Evolutionary conservation across 495 filamentous ascomycete species (phyloP).

Genomic region (Podospora pseudopauciseta): DNA sequence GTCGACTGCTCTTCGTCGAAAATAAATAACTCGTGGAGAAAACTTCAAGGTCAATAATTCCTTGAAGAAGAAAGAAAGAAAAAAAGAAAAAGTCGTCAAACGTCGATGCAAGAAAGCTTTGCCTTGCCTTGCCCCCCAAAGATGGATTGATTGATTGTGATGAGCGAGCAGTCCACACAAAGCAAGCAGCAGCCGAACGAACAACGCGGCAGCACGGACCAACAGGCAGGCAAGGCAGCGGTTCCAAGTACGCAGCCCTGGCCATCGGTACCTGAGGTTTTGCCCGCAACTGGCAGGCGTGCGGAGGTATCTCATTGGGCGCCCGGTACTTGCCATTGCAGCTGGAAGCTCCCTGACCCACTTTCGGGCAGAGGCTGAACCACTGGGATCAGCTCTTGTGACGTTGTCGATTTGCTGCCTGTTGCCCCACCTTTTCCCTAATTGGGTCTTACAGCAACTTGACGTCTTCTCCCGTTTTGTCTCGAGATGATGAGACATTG

Average conservation of each 20-base stretch:
- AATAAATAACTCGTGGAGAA: neutral
- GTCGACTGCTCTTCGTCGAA: neutral
- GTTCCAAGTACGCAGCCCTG: conserved; percentile 17
- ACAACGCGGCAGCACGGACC: conserved; percentile 20
- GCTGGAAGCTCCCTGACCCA: conserved; percentile 14
- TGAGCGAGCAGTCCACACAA: neutral
- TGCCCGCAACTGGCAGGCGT: neutral
- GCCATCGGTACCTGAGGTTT: conserved; percentile 8
- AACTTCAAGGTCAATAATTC: neutral
- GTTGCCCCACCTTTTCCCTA: conserved; percentile 12
- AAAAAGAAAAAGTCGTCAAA: neutral
- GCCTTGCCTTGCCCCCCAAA: too few relatives aligned
- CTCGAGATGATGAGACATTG: neutral
- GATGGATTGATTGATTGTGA: neutral
- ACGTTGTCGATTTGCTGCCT: conserved; percentile 40
- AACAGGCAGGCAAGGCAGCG: conserved; percentile 15
- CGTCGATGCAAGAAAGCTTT: conserved; percentile 8
- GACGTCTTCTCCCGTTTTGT: neutral
- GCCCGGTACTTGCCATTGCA: conserved; percentile 14
- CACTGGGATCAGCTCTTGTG: conserved; percentile 20
- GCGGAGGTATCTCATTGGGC: conserved; percentile 13
- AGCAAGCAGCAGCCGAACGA: conserved; percentile 29
- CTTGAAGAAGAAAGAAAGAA: too few relatives aligned
- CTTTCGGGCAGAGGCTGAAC: conserved; percentile 15
- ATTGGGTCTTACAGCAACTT: conserved; percentile 1